Conservation (phyloP, 129 eudicot species). For the Smallanthus sonchifolius region DNA sequence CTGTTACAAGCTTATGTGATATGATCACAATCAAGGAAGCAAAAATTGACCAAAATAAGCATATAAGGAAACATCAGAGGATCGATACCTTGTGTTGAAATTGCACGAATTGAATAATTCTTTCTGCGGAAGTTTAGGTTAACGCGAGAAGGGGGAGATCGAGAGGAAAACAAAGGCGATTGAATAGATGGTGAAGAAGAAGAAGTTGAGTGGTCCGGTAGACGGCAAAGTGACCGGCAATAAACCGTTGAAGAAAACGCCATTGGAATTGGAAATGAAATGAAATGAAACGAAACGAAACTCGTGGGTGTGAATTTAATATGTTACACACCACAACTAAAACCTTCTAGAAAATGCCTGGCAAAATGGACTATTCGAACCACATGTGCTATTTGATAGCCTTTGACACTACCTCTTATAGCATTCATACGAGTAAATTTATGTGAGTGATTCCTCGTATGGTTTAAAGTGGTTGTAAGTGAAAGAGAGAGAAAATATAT, state of each 20-base stretch:
- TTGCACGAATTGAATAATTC: conserved; percentile 41
- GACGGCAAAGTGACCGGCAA: conserved; percentile 21
- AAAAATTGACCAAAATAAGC: neutral
- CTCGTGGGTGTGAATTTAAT: conserved; percentile 1
- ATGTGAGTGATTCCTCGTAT: too few species aligned
- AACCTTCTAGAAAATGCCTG: too few species aligned
- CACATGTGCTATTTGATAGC: too few species aligned
- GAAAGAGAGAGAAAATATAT: too few species aligned
- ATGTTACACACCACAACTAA: too few species aligned
- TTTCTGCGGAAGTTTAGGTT: conserved; percentile 24
- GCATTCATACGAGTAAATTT: too few species aligned
- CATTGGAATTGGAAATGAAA: conserved; percentile 34
- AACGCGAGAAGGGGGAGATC: conserved; percentile 31
- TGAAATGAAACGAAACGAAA: neutral
- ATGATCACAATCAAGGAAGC: conserved; percentile 10
- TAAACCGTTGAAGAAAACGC: conserved; percentile 41
- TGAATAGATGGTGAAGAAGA: conserved; percentile 1
- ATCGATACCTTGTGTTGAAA: conserved; percentile 37
- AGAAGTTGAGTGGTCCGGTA: conserved; percentile 12
- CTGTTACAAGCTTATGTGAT: neutral
- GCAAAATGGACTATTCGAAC: too few species aligned
- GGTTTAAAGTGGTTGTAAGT: too few species aligned
- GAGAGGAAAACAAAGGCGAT: conserved; percentile 43
- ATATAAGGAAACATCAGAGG: neutral
- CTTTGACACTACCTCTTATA: too few species aligned